Conservation (phyloP, 352 stramenopile genomes). For the Globisporangium cystogenes region DNA sequence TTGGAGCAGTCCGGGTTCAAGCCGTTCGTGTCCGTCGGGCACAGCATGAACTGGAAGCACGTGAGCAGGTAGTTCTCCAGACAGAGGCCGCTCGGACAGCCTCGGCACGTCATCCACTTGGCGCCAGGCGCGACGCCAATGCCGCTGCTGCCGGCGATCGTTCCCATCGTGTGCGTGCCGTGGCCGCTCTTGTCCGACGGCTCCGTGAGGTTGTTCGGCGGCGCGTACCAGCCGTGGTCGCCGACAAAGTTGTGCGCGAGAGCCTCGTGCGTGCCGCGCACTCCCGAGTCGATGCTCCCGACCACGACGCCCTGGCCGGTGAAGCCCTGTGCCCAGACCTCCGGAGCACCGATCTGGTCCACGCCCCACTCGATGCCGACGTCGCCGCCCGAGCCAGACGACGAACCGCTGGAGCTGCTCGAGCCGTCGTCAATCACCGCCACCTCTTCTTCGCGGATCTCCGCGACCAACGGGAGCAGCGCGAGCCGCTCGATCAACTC, state of each 20-base stretch:
- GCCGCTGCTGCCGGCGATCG: constrained; percentile 9
- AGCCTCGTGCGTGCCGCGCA: constrained; percentile 10
- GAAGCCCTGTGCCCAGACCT: constrained; percentile 9
- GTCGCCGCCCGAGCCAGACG: not conserved
- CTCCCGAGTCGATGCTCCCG: constrained; percentile 15
- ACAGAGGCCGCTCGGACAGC: constrained; percentile 9
- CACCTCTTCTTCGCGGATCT: constrained; percentile 16
- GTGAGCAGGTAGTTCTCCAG: constrained; percentile 19
- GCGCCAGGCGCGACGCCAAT: constrained; percentile 13
- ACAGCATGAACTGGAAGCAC: constrained; percentile 54
- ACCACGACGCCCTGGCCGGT: constrained; percentile 13
- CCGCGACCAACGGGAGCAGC: constrained; percentile 7
- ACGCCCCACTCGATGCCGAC: constrained; percentile 11
- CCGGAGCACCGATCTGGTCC: constrained; percentile 5
- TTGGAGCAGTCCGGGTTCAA: constrained; percentile 41
- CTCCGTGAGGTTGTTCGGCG: constrained; percentile 4
- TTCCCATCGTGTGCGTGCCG: constrained; percentile 15
- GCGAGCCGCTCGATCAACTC: constrained; percentile 20
- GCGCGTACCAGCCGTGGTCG: constrained; percentile 16
- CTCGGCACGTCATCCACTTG: constrained; percentile 13
- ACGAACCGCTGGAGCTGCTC: not conserved
- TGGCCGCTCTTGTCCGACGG: constrained; percentile 12
- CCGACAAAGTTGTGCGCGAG: constrained; percentile 6
- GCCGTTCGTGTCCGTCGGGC: constrained; percentile 45
- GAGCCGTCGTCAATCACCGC: not conserved